Evolutionary conservation across 129 eudicot species (phyloP).

Genomic region (carrot (Daucus carota)): DNA sequence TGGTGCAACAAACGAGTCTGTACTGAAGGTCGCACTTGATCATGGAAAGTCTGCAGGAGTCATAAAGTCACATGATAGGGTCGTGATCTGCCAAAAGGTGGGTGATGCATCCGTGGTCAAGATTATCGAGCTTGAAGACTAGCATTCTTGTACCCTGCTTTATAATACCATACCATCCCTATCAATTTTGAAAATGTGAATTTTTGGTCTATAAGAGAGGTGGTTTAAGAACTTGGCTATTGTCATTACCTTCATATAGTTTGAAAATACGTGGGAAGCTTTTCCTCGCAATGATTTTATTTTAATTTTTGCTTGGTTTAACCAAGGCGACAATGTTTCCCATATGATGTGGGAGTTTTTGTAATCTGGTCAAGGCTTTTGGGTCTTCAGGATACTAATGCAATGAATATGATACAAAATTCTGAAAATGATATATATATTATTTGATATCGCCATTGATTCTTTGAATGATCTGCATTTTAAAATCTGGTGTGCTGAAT

Average conservation of each 20-base stretch:
- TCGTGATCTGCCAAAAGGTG: constrained; percentile 74
- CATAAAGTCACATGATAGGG: constrained; percentile 65
- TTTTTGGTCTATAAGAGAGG: neutral
- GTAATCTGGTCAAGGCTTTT: neutral
- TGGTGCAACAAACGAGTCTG: constrained; percentile 56
- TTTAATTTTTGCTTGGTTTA: neutral
- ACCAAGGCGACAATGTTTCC: neutral
- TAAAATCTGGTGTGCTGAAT: neutral
- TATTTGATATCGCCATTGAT: neutral
- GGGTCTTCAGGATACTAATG: neutral
- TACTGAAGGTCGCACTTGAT: constrained; percentile 62
- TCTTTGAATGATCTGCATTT: too few relatives aligned
- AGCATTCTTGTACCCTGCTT: neutral
- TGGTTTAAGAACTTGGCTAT: neutral
- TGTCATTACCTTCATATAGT: neutral
- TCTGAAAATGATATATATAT: neutral
- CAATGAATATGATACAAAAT: neutral
- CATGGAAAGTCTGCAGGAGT: constrained; percentile 68
- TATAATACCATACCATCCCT: neutral
- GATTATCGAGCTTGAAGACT: constrained; percentile 28
- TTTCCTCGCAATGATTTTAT: neutral
- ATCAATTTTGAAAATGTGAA: neutral
- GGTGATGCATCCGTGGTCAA: constrained; percentile 78
- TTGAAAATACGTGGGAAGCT: neutral
- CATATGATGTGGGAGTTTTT: neutral